These are phyloP conservation scores for Puccinia triticina DNA, from an alignment of 1,284 basidiomycete species.

Conservation along the genomic window DNA sequence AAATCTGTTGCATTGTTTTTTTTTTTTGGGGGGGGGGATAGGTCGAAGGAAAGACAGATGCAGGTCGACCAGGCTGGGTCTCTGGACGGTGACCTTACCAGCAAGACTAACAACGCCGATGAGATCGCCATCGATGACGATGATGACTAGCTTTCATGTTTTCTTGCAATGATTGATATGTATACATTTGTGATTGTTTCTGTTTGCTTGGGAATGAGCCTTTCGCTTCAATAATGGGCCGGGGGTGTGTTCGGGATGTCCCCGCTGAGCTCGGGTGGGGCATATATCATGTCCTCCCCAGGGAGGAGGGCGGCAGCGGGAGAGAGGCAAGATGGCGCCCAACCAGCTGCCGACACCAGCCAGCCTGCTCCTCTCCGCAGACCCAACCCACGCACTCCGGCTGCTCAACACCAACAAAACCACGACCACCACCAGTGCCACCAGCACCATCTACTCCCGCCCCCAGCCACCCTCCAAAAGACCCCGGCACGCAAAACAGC, in stretches of 20 bases:
- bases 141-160: constrained; percentile 50
- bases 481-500: background rate
- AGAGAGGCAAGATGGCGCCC: background rate
- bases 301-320: too few species aligned
- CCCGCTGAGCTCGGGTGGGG: too few species aligned
- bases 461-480: background rate
- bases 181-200: background rate
- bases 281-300: too few species aligned
- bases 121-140: constrained; percentile 54
- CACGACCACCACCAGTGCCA: background rate
- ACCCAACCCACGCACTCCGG: constrained; percentile 21
- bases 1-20: too few species aligned
- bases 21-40: background rate
- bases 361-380: background rate
- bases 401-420: background rate
- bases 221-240: too few species aligned
- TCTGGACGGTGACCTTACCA: background rate
- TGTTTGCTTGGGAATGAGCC: background rate
- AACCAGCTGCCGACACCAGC: background rate
- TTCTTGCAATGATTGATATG: too few species aligned
- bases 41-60: constrained; percentile 37
- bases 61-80: background rate
- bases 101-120: constrained; percentile 51
- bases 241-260: too few species aligned
- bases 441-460: background rate